phyloP scores from a whole-genome alignment of 2,329 filamentous ascomycete genomes.

The Paecilomyces fulvus region DNA sequence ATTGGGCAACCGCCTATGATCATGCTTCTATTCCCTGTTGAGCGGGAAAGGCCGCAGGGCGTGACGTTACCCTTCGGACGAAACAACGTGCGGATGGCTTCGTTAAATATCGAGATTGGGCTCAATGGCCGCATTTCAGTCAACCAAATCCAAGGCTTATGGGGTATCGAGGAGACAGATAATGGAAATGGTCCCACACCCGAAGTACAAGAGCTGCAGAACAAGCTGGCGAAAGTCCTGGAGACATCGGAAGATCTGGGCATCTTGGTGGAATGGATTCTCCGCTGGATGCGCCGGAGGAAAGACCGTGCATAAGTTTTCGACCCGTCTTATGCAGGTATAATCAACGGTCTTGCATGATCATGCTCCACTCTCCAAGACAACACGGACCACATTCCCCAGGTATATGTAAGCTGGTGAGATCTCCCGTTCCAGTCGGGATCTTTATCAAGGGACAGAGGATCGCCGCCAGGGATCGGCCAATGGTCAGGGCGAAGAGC shows the following conservation, averaged over 20 bases:
- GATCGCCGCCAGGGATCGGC: neutral
- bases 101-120: conserved; percentile 32
- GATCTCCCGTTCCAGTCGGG: neutral
- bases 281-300: conserved; percentile 26
- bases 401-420: neutral
- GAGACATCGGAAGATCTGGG: conserved; percentile 39
- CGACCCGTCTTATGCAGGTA: neutral
- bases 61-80: conserved; percentile 6
- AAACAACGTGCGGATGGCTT: conserved; percentile 15
- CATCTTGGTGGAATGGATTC: conserved; percentile 36
- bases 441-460: neutral
- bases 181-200: conserved; percentile 9
- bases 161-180: conserved; percentile 13
- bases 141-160: conserved; percentile 28
- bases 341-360: neutral
- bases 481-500: neutral
- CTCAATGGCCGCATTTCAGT: conserved; percentile 34
- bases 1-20: conserved; percentile 29
- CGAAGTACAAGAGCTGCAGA: conserved; percentile 18
- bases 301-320: conserved; percentile 13
- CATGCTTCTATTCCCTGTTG: conserved; percentile 28
- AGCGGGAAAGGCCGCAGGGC: conserved; percentile 7
- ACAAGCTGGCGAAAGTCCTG: conserved; percentile 30
- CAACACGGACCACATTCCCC: neutral
- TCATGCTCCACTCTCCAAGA: neutral